A percentile compares a stretch with the other conserved stretches of the same genome.
phyloP scores from a whole-genome alignment of 2,329 filamentous ascomycete species.

The Alternaria angustiovoidea region DNA sequence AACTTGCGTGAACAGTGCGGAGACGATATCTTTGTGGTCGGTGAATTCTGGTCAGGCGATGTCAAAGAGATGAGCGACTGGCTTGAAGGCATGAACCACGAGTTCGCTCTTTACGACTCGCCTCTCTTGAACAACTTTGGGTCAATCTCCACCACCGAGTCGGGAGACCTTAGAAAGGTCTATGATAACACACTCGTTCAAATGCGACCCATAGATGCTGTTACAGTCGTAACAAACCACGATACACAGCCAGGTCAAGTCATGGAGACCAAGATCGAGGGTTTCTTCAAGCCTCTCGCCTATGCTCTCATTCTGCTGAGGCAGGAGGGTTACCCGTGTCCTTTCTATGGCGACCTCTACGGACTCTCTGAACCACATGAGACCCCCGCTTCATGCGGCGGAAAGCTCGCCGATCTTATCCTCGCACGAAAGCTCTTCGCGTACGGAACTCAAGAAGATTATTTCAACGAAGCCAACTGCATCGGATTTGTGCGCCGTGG shows the following conservation, averaged over 20 bases:
- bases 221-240: slow-evolving; percentile 76
- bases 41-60: slow-evolving; percentile 73
- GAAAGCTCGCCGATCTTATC: slow-evolving; percentile 65
- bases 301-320: slow-evolving; percentile 76
- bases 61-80: slow-evolving; percentile 64
- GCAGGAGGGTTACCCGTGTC: slow-evolving; percentile 68
- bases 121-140: slow-evolving; percentile 75
- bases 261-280: slow-evolving; percentile 68
- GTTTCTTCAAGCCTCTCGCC: slow-evolving; percentile 75
- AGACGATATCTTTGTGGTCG: slow-evolving; percentile 68
- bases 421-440: slow-evolving; percentile 71
- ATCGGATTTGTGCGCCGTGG: slow-evolving; percentile 68
- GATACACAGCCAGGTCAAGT: slow-evolving; percentile 73
- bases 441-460: slow-evolving; percentile 71
- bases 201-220: slow-evolving; percentile 62
- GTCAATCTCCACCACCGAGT: slow-evolving; percentile 62
- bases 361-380: slow-evolving; percentile 66
- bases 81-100: slow-evolving; percentile 63
- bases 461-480: slow-evolving; percentile 67
- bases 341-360: slow-evolving; percentile 76
- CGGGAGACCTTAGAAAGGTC: slow-evolving; percentile 69
- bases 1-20: slow-evolving; percentile 61
- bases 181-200: slow-evolving; percentile 69
- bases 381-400: slow-evolving; percentile 61
- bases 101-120: slow-evolving; percentile 70